These are phyloP conservation scores for Talaromyces rugulosus DNA, from an alignment of 2,329 filamentous ascomycete genomes.

Conservation along the genomic window DNA sequence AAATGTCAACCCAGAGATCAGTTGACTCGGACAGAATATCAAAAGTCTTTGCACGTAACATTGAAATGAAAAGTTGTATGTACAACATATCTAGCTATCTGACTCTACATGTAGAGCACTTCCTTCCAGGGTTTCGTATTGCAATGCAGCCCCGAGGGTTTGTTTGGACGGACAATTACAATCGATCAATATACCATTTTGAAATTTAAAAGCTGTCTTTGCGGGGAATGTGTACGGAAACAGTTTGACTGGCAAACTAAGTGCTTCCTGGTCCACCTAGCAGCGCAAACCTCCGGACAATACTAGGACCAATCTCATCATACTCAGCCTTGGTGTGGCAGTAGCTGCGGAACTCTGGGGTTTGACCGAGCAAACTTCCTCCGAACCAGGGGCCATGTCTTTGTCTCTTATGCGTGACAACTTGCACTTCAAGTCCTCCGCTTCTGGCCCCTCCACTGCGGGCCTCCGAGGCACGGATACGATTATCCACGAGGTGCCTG, in stretches of 20 bases:
- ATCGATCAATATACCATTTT: not conserved
- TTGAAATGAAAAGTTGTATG: not conserved
- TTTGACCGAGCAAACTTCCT: conserved; percentile 92
- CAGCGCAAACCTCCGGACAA: conserved; percentile 89
- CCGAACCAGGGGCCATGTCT: conserved; percentile 98
- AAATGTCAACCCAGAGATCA: too few relatives aligned
- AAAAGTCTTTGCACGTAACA: not conserved
- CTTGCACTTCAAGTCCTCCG: conserved; percentile 91
- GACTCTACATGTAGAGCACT: not conserved
- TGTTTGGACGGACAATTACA: not conserved
- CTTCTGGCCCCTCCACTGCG: conserved; percentile 88
- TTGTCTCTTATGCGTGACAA: conserved; percentile 96
- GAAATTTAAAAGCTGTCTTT: not conserved
- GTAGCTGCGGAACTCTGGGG: conserved; percentile 96
- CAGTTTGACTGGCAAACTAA: conserved; percentile 20
- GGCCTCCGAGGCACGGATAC: conserved; percentile 87
- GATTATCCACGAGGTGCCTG: conserved; percentile 86
- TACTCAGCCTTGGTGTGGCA: conserved; percentile 92
- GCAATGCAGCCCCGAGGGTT: not conserved
- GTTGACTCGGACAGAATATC: not conserved
- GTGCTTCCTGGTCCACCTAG: conserved; percentile 77
- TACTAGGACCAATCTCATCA: conserved; percentile 92
- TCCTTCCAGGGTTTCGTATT: not conserved
- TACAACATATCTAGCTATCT: not conserved
- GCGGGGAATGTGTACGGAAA: not conserved